These are phyloP conservation scores for Xylona heveae DNA, from an alignment of 495 filamentous ascomycete species.

Conservation along the genomic window DNA sequence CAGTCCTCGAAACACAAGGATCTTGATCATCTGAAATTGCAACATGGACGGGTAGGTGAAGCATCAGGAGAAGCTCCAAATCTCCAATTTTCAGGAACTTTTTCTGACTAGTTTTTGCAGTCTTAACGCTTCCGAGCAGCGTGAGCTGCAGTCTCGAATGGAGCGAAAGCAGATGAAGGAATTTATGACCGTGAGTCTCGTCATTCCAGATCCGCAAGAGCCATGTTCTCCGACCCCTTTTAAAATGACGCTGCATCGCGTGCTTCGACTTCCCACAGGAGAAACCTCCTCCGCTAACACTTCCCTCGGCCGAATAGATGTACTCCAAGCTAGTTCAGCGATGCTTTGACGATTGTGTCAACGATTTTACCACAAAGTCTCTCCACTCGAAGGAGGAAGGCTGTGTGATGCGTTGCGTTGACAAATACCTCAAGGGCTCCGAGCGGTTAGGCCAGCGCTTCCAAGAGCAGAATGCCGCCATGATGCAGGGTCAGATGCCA, in stretches of 20 bases:
- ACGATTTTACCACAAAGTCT: slow-evolving; percentile 95
- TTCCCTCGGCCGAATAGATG: slow-evolving; percentile 33
- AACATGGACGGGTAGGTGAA: too few species aligned
- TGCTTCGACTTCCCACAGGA: background rate
- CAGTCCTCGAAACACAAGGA: too few species aligned
- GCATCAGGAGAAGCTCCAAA: too few species aligned
- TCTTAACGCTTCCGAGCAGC: slow-evolving; percentile 66
- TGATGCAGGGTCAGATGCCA: slow-evolving; percentile 46
- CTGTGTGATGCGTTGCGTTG: slow-evolving; percentile 81
- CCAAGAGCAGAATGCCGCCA: slow-evolving; percentile 78
- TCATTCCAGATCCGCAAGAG: background rate
- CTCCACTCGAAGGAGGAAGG: slow-evolving; percentile 66
- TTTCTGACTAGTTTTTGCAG: too few species aligned
- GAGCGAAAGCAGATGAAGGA: slow-evolving; percentile 96
- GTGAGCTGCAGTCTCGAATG: slow-evolving; percentile 78
- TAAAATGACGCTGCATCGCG: slow-evolving; percentile 1
- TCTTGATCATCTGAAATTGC: too few species aligned
- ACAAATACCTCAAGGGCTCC: slow-evolving; percentile 79
- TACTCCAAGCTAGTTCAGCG: slow-evolving; percentile 88
- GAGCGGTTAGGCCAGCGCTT: slow-evolving; percentile 77
- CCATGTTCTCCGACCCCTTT: slow-evolving; percentile 2
- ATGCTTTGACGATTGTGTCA: slow-evolving; percentile 94
- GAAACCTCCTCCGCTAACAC: background rate
- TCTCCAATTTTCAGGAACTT: too few species aligned
- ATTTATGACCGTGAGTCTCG: slow-evolving; percentile 69